These are phyloP conservation scores for Cladosporium sp. DNA, from an alignment of 2,329 filamentous ascomycete species.

Conservation along the genomic window DNA sequence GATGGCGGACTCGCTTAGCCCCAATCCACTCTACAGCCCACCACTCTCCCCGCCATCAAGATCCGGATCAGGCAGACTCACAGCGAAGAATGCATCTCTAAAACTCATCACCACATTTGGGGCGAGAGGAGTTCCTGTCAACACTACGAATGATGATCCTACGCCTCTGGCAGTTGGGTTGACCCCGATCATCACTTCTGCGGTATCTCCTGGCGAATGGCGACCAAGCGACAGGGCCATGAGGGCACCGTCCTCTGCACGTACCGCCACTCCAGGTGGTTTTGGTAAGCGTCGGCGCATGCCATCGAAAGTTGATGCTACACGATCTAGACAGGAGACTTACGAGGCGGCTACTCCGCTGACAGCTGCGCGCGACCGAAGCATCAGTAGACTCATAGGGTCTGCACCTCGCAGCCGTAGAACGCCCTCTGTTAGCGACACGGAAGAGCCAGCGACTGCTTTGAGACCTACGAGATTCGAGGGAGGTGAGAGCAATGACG, in stretches of 20 bases:
- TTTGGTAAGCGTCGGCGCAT: conserved; percentile 61
- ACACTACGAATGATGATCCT: conserved; percentile 53
- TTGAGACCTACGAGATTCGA: conserved; percentile 13
- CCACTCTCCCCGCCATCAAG: conserved; percentile 69
- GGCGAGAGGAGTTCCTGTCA: conserved; percentile 58
- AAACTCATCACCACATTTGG: conserved; percentile 91
- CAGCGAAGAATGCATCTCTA: conserved; percentile 75
- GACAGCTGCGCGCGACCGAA: not conserved
- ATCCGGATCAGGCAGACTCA: conserved; percentile 46
- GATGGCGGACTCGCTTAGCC: conserved; percentile 34
- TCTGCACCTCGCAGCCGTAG: conserved; percentile 14
- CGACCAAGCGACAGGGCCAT: conserved; percentile 22
- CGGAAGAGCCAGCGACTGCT: conserved; percentile 25
- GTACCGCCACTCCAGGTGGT: conserved; percentile 37
- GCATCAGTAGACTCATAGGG: not conserved
- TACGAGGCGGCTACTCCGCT: not conserved
- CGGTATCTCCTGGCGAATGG: not conserved
- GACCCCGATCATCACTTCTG: conserved; percentile 74
- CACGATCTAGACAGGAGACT: conserved; percentile 54
- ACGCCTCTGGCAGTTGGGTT: conserved; percentile 28
- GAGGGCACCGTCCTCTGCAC: conserved; percentile 46
- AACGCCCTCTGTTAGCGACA: conserved; percentile 21
- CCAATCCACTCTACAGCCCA: conserved; percentile 58
- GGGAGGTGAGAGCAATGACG: not conserved
- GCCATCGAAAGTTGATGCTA: conserved; percentile 55